Conservation (phyloP, 2,329 filamentous ascomycete genomes). For the Pseudopyrenochaeta lycopersici region DNA sequence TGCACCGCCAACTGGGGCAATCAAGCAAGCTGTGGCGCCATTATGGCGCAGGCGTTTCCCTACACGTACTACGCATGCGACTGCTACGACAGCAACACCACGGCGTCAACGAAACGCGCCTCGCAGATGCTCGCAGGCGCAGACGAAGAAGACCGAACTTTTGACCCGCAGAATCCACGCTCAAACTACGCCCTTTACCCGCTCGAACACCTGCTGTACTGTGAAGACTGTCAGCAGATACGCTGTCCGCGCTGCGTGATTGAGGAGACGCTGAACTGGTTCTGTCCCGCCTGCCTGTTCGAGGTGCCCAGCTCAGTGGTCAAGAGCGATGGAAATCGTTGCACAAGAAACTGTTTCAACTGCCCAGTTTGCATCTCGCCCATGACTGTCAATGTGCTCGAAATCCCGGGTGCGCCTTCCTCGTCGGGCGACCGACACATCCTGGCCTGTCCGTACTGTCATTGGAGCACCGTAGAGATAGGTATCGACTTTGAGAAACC, state of each 20-base stretch:
- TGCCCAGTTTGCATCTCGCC: slow-evolving; percentile 89
- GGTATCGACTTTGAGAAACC: slow-evolving; percentile 90
- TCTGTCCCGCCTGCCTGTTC: slow-evolving; percentile 93
- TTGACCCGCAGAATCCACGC: slow-evolving; percentile 84
- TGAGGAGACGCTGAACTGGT: slow-evolving; percentile 95
- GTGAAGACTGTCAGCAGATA: slow-evolving; percentile 96
- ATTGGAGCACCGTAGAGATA: slow-evolving; percentile 90
- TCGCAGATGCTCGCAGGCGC: slow-evolving; percentile 50
- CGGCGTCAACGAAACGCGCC: slow-evolving; percentile 38
- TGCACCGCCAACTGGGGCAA: not conserved
- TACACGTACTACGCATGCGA: slow-evolving; percentile 73
- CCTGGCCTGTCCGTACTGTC: slow-evolving; percentile 87
- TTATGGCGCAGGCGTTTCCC: slow-evolving; percentile 66
- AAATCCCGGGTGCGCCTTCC: slow-evolving; percentile 52
- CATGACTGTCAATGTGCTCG: slow-evolving; percentile 76
- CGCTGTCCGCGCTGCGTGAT: slow-evolving; percentile 90
- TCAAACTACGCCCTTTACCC: slow-evolving; percentile 94
- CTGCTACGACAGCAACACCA: slow-evolving; percentile 62
- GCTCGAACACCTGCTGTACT: slow-evolving; percentile 92
- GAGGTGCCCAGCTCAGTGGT: slow-evolving; percentile 94
- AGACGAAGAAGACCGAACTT: slow-evolving; percentile 79
- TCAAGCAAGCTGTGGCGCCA: slow-evolving; percentile 1
- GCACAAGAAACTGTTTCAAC: slow-evolving; percentile 93
- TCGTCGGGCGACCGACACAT: slow-evolving; percentile 71
- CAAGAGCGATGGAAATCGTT: slow-evolving; percentile 92